Evolutionary conservation across 1,284 basidiomycete genomes (phyloP).

Genomic region (Ceratobasidium sp.): DNA sequence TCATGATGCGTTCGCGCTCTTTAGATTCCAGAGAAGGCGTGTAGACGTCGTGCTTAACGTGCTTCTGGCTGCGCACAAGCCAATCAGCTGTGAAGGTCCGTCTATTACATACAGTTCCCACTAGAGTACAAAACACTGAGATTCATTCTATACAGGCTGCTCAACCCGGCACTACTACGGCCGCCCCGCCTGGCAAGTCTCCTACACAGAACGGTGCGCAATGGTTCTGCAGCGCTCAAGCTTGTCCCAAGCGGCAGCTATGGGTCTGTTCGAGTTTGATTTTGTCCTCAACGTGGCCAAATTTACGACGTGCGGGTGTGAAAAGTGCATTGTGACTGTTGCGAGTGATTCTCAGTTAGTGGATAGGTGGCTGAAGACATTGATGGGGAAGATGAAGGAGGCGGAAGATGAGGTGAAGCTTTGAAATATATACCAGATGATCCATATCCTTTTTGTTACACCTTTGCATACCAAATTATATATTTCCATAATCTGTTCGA

Average conservation of each 20-base stretch:
- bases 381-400: slow-evolving; percentile 38
- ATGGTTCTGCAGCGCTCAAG: slow-evolving; percentile 42
- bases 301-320: slow-evolving; percentile 40
- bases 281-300: slow-evolving; percentile 42
- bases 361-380: slow-evolving; percentile 42
- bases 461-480: not conserved
- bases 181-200: slow-evolving; percentile 40
- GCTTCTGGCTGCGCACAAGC: slow-evolving; percentile 28
- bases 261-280: slow-evolving; percentile 40
- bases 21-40: slow-evolving; percentile 38
- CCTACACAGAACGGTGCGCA: slow-evolving; percentile 36
- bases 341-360: slow-evolving; percentile 40
- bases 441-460: slow-evolving; percentile 16
- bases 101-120: not conserved
- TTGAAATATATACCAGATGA: slow-evolving; percentile 26
- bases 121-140: not conserved
- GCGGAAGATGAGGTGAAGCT: slow-evolving; percentile 36
- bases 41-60: slow-evolving; percentile 39
- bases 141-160: slow-evolving; percentile 14
- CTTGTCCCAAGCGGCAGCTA: slow-evolving; percentile 24
- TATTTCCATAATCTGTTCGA: not conserved
- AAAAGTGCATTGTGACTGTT: slow-evolving; percentile 39
- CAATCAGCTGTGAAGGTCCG: slow-evolving; percentile 36
- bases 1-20: slow-evolving; percentile 37
- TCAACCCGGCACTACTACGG: slow-evolving; percentile 42